Evolutionary conservation across 345 rosid species (phyloP).

Genomic region (Salix dunnii): DNA sequence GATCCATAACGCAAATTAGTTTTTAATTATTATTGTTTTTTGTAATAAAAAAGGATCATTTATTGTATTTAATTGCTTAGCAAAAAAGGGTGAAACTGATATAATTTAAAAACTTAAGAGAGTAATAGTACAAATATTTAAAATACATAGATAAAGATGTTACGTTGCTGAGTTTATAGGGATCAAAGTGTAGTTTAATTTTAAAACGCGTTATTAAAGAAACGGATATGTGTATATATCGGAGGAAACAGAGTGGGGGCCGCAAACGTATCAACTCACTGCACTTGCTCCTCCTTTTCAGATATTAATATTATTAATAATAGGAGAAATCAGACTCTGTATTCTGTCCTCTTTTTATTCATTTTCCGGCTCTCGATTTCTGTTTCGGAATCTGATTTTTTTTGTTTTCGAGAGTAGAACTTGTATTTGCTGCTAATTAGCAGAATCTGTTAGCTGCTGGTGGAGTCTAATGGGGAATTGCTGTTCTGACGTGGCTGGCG

Average conservation of each 20-base stretch:
- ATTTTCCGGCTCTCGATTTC: neutral
- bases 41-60: neutral
- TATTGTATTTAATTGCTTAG: too few relatives aligned
- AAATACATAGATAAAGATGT: too few relatives aligned
- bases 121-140: neutral
- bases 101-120: neutral
- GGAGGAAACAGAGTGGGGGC: neutral
- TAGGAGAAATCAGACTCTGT: neutral
- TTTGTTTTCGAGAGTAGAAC: neutral
- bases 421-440: neutral
- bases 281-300: neutral
- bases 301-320: neutral
- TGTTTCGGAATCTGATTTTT: neutral
- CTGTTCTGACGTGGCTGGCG: constrained; percentile 67
- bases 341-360: neutral
- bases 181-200: neutral
- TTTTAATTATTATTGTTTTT: too few relatives aligned
- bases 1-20: too few relatives aligned
- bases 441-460: neutral
- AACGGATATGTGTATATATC: neutral
- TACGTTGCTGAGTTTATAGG: neutral
- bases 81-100: too few relatives aligned
- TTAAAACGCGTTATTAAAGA: neutral
- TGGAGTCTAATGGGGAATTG: constrained; percentile 67
- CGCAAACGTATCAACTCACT: neutral